Percentiles rank a stretch among this genome's conserved stretches.
Evolutionary conservation across 306 rosid species (phyloP).

Genomic region (Casuarina cunninghamiana): DNA sequence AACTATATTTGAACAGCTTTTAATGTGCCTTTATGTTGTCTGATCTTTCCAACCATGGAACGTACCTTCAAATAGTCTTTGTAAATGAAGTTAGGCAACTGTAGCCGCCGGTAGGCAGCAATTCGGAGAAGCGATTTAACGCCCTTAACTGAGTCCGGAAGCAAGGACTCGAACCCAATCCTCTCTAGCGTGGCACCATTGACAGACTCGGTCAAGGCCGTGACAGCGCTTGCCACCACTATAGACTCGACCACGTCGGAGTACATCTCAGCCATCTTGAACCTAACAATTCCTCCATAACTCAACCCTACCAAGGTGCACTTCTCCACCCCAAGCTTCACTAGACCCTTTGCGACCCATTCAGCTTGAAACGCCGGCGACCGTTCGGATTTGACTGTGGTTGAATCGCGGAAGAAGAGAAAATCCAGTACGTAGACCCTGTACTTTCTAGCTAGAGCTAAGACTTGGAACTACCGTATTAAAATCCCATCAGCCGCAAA

Average conservation of each 20-base stretch:
- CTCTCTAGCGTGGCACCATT: slow-evolving; percentile 21
- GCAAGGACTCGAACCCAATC: slow-evolving; percentile 31
- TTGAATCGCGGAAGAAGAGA: slow-evolving; percentile 41
- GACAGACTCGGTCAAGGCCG: slow-evolving; percentile 35
- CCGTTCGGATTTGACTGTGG: slow-evolving; percentile 35
- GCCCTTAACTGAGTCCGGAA: slow-evolving; percentile 34
- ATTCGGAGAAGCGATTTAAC: slow-evolving; percentile 11
- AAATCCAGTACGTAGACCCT: slow-evolving; percentile 44
- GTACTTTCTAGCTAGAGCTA: slow-evolving; percentile 29
- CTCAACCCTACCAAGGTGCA: slow-evolving; percentile 42
- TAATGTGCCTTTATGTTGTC: too few species aligned
- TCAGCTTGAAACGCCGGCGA: slow-evolving; percentile 45
- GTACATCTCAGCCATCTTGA: slow-evolving; percentile 38
- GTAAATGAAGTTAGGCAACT: slow-evolving; percentile 31
- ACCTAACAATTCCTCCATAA: slow-evolving; percentile 51
- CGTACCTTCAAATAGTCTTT: slow-evolving; percentile 35
- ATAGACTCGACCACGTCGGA: slow-evolving; percentile 38
- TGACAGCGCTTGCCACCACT: slow-evolving; percentile 31
- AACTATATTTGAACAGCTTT: too few species aligned
- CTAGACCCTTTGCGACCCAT: slow-evolving; percentile 43
- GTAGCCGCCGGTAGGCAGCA: slow-evolving; percentile 26
- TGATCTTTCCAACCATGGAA: too few species aligned
- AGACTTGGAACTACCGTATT: slow-evolving; percentile 48
- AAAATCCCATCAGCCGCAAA: slow-evolving; percentile 38
- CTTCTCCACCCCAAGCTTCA: slow-evolving; percentile 39